Conservation (phyloP, 768 basidiomycete genomes). For the Flagelloscypha sp. region DNA sequence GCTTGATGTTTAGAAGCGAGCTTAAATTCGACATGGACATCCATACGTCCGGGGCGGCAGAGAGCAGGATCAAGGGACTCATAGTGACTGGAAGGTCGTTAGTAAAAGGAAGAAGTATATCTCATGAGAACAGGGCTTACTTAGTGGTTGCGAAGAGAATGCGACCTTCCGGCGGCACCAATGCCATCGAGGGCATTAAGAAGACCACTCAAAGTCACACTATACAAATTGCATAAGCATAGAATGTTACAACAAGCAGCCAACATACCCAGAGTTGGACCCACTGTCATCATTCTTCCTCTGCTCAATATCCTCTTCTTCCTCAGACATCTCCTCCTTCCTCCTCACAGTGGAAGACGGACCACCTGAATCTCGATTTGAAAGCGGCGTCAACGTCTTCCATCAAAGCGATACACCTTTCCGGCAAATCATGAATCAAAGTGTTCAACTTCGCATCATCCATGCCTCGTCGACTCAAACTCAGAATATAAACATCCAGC, state of each 20-base stretch:
- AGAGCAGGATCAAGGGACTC: constrained; percentile 63
- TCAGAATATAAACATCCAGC: constrained; percentile 65
- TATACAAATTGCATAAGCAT: no score
- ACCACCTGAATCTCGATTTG: no score
- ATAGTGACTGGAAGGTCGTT: constrained; percentile 37
- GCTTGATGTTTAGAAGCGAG: constrained; percentile 67
- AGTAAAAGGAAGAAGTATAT: no score
- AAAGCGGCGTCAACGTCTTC: constrained; percentile 83
- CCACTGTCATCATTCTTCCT: not conserved
- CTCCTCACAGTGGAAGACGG: no score
- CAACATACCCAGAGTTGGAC: not conserved
- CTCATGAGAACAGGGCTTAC: no score
- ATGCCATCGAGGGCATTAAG: constrained; percentile 77
- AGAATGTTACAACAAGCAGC: no score
- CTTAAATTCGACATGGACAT: constrained; percentile 69
- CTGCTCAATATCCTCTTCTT: not conserved
- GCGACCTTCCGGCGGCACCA: constrained; percentile 72
- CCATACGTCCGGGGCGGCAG: constrained; percentile 73
- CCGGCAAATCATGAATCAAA: constrained; percentile 56
- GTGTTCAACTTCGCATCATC: constrained; percentile 54
- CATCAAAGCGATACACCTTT: constrained; percentile 68
- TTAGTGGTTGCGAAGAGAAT: constrained; percentile 77
- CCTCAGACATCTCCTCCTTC: no score
- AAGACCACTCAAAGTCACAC: constrained; percentile 63
- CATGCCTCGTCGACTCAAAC: constrained; percentile 52